Base-by-base conservation (phyloP, 768 basidiomycete species). In the Tricholoma saponaceum region DNA sequence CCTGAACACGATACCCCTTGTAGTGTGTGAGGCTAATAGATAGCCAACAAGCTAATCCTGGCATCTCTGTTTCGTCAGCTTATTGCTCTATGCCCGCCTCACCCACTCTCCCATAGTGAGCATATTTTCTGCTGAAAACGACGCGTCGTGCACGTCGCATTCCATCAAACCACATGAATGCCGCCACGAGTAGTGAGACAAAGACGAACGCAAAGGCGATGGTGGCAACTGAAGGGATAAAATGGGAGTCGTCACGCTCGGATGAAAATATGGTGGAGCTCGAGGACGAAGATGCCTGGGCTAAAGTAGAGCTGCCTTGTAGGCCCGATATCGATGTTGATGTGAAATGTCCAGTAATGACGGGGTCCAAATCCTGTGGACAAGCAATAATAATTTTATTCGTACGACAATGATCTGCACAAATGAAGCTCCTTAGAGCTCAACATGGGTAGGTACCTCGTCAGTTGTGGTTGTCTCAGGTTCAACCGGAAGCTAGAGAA, bases 371-470 rank as follows among this genome's bases (percentile, higher is more conserved):
- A 63, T 75, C 81, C 80, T 83, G 76, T 76, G 64, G 70, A 75
- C 64, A 77, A 80, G 67, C 67, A 76, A 78, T 68, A 74, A 70
- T 66, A 66, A 75, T 76, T 79, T 80, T 80, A 84, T 85, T 81
- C 69, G 73, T 73, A 78, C 72, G 68, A 70, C 57, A 70, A 69
- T 68, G 75, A 72, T 70, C 64, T 62, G 60, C 63, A 70, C 60
- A 70, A 55, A 63, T 60, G 58, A 67, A 72, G 76, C 76, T 68
- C 69, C 72, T 87, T 83, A 98, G 70, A 98, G 93, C 85, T 98
- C 96, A 83, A 83, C 89, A 69, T 85, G 93, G 66, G 91, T 74
- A 75, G 94, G 95, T 85, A 96, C 92, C 92, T 96, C 79, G 60
- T 86, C 90, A 55, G 88, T 81, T 60, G 89, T 88, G 51, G 78